These are phyloP conservation scores for Besnoitia besnoiti DNA, from an alignment of 169 alveolate genomes.

Conservation along the genomic window DNA sequence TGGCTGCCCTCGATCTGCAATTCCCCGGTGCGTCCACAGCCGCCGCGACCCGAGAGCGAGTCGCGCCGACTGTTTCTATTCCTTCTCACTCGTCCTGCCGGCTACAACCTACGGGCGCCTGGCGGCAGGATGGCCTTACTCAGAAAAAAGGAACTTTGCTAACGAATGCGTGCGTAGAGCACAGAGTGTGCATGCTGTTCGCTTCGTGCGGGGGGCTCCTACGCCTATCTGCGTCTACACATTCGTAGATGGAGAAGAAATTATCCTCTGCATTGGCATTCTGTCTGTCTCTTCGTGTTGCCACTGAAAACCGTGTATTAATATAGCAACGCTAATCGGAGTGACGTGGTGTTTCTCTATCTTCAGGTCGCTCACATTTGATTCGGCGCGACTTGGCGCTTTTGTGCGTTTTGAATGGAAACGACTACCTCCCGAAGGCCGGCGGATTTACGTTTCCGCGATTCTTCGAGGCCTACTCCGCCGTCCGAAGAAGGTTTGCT, in stretches of 20 bases:
- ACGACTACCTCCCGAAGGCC: slow-evolving; percentile 76
- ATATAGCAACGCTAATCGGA: neutral
- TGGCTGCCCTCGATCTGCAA: slow-evolving; percentile 36
- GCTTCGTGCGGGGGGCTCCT: no score
- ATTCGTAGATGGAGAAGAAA: no score
- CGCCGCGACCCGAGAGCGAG: neutral
- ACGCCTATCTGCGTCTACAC: neutral
- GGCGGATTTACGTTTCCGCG: slow-evolving; percentile 72
- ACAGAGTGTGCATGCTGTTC: no score
- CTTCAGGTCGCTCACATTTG: slow-evolving; percentile 56
- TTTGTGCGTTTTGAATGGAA: slow-evolving; percentile 74
- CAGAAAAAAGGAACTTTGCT: no score
- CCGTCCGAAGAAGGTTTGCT: slow-evolving; percentile 39
- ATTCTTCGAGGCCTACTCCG: slow-evolving; percentile 71
- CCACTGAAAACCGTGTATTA: neutral
- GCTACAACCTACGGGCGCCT: no score
- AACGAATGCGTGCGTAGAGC: no score
- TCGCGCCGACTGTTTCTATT: neutral
- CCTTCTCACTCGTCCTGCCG: neutral
- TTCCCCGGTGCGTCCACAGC: slow-evolving; percentile 40
- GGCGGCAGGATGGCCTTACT: no score
- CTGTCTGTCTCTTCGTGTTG: neutral
- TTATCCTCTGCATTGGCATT: neutral
- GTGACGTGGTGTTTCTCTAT: neutral
- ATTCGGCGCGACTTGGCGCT: slow-evolving; percentile 70